Conservation (phyloP, 345 rosid genomes). For the Gynandropsis gynandra region DNA sequence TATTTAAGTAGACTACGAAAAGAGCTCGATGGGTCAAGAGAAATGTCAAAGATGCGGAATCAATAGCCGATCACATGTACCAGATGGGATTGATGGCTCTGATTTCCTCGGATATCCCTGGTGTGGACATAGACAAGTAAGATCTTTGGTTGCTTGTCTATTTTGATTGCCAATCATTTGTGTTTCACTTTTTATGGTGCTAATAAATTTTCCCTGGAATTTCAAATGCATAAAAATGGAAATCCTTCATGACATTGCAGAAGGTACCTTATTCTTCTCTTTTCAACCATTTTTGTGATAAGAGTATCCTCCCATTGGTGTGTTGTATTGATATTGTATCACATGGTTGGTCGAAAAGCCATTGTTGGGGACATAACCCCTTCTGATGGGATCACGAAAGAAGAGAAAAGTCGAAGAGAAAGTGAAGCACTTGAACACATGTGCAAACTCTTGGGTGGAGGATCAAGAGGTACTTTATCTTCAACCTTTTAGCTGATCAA, state of each 20-base stretch:
- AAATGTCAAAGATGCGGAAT: constrained; percentile 72
- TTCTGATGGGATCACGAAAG: constrained; percentile 77
- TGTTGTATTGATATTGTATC: not conserved
- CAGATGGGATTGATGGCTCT: constrained; percentile 96
- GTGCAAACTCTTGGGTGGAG: constrained; percentile 89
- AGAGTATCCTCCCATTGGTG: not conserved
- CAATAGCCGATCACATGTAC: constrained; percentile 88
- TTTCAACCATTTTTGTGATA: not conserved
- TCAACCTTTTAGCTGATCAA: not conserved
- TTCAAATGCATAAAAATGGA: constrained; percentile 95
- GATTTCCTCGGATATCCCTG: constrained; percentile 66
- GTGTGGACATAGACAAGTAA: constrained; percentile 79
- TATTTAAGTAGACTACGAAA: constrained; percentile 57
- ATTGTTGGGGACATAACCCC: constrained; percentile 97
- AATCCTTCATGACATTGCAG: constrained; percentile 90
- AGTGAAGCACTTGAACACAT: constrained; percentile 76
- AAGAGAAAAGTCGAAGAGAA: constrained; percentile 78
- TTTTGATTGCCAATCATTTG: not conserved
- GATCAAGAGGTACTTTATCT: constrained; percentile 47
- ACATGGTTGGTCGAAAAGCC: constrained; percentile 38
- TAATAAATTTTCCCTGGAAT: not conserved
- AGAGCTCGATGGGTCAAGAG: constrained; percentile 86
- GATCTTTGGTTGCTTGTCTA: constrained; percentile 3
- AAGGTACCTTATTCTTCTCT: constrained; percentile 37
- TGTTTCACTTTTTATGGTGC: not conserved